Evolutionary conservation across 2,329 filamentous ascomycete genomes (phyloP), one percentile per base, ranked within the genome.

Genomic region (Grosmannia serpens): DNA sequence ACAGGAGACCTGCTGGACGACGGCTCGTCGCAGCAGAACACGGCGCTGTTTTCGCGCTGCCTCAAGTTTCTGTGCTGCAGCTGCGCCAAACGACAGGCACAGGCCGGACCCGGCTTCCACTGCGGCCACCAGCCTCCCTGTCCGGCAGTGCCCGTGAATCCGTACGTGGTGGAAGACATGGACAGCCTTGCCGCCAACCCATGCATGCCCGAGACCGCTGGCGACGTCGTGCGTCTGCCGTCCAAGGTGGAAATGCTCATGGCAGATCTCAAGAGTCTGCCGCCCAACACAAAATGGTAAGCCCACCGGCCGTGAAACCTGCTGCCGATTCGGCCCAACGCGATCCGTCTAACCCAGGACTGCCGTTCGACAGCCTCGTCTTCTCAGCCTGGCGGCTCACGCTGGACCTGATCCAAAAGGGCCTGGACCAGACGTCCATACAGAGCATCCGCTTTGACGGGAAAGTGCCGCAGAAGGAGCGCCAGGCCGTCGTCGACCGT

Each of bases 351-450:
- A 4, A 26, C 46, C 20, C 1, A 17, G 8, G 20, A 24, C 11
- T 26, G 1, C 33, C 27, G 38, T 13, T 24, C 58, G 8, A 27
- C 26, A 80, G 78, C 54, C 70, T 80, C 20, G 71, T 81, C 0
- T 82, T 82, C 58, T 80, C 77, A 0, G 74, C 68, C 0, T 81
- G 78, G 78, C 71, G 74, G 20, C 63, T 73, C 13, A 79, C 74
- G 0, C 74, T 82, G 1, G 72, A 80, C 49, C 58, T 79, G 1
- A 67, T 80, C 0, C 68, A 77, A 55, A 61, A 59, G 1, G 74
- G 72, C 0, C 65, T 82, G 0, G 61, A 68, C 0, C 59, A 72
- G 20, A 64, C 67, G 0, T 58, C 55, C 0, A 71, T 81, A 5
- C 49, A 38, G 1, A 68, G 63, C 55, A 64, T 75, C 15, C 71